phyloP scores from a whole-genome alignment of 75 land plant genomes.

The Sequoiadendron giganteum region DNA sequence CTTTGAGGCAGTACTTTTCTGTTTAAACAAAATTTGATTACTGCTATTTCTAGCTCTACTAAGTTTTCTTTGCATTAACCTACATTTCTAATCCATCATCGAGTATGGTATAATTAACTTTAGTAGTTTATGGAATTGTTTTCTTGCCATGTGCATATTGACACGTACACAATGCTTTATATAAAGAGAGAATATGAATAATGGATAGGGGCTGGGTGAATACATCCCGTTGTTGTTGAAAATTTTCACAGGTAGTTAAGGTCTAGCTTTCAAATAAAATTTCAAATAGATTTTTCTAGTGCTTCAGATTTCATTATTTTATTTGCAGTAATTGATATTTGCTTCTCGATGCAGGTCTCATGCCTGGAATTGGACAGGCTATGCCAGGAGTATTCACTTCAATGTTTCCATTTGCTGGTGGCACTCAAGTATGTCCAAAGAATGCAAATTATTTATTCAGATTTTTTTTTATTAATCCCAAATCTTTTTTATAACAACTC shows the following conservation, averaged over 20 bases:
- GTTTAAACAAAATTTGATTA: too few relatives aligned
- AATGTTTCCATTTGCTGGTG: slow-evolving; percentile 43
- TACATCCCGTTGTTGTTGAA: not conserved
- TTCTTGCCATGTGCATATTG: not conserved
- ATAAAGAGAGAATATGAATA: not conserved
- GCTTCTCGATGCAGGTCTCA: slow-evolving; percentile 20
- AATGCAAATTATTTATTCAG: not conserved
- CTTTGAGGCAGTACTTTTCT: too few relatives aligned
- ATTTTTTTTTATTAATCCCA: not conserved
- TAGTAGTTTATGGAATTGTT: not conserved
- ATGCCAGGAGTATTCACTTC: slow-evolving; percentile 25
- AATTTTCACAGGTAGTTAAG: not conserved
- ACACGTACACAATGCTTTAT: not conserved
- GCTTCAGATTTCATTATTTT: not conserved
- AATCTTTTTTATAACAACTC: not conserved
- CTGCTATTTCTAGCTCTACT: not conserved
- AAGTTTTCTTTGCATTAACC: not conserved
- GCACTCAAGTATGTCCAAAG: slow-evolving; percentile 22
- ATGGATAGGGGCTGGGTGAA: not conserved
- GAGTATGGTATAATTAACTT: not conserved
- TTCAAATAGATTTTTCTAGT: not conserved
- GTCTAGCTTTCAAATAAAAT: not conserved
- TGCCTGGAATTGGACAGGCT: slow-evolving; percentile 29
- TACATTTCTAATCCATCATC: not conserved
- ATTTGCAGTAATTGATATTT: not conserved